A percentile compares a stretch with the other conserved stretches of the same genome.
Conservation (phyloP, 2,329 filamentous ascomycete species). For the Colletotrichum liriopes region DNA sequence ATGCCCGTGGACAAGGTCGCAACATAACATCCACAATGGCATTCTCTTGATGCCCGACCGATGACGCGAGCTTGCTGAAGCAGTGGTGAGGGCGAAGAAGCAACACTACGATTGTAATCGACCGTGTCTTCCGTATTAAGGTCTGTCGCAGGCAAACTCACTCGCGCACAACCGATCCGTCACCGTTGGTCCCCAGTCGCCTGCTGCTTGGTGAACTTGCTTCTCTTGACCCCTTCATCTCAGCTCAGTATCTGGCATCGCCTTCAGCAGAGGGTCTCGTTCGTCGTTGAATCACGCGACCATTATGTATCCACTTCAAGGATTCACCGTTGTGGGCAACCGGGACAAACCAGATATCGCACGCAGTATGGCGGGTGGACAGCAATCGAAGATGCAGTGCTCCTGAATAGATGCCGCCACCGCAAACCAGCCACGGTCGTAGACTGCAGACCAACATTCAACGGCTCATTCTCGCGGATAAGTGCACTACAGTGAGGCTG, state of each 20-base stretch:
- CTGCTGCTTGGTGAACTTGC: neutral
- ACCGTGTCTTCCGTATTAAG: neutral
- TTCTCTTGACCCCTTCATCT: conserved; percentile 4
- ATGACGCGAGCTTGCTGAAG: neutral
- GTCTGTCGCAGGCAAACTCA: neutral
- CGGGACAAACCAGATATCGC: neutral
- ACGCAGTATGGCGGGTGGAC: neutral
- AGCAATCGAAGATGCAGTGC: neutral
- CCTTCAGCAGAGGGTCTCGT: neutral
- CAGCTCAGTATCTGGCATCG: neutral
- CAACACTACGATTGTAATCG: neutral
- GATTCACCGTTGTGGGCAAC: neutral
- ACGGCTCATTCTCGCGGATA: neutral
- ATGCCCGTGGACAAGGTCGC: neutral
- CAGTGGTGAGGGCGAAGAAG: conserved; percentile 4
- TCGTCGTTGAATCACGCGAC: conserved; percentile 3
- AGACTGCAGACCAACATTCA: neutral
- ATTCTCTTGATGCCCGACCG: neutral
- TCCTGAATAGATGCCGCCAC: neutral
- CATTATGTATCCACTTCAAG: neutral
- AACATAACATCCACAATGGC: neutral
- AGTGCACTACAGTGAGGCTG: neutral
- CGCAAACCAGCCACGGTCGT: neutral
- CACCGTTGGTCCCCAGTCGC: neutral
- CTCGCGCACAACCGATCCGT: neutral